Evolutionary conservation across 306 rosid species (phyloP).

Genomic region (Crotalaria pallida): DNA sequence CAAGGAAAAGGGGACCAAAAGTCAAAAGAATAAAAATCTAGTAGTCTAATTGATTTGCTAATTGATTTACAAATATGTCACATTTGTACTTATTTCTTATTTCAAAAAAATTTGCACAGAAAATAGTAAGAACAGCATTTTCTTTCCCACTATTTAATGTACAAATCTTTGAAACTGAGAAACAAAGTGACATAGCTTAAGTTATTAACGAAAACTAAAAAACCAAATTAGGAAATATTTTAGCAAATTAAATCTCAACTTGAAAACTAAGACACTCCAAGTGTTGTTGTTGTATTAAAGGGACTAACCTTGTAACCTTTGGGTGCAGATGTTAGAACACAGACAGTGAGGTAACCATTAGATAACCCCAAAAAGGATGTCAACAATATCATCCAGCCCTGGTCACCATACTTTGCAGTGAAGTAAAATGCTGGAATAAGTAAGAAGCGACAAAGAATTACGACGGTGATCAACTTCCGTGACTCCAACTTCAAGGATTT

Average conservation of each 20-base stretch:
- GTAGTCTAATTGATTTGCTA: too few relatives aligned
- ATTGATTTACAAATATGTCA: too few relatives aligned
- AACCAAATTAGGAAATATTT: too few relatives aligned
- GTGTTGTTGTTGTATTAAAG: neutral
- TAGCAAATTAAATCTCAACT: too few relatives aligned
- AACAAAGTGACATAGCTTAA: too few relatives aligned
- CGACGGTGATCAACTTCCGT: constrained; percentile 40
- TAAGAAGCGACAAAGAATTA: constrained; percentile 55
- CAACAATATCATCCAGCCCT: constrained; percentile 87
- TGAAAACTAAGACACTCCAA: neutral
- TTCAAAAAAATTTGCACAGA: too few relatives aligned
- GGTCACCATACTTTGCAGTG: constrained; percentile 76
- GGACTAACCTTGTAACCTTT: constrained; percentile 85
- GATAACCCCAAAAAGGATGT: constrained; percentile 77
- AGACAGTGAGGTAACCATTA: constrained; percentile 87
- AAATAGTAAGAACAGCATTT: too few relatives aligned
- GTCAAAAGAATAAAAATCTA: neutral
- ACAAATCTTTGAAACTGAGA: too few relatives aligned
- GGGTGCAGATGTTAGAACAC: constrained; percentile 86
- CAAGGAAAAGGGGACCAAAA: neutral
- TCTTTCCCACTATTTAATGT: too few relatives aligned
- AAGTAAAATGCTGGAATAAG: constrained; percentile 83
- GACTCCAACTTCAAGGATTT: constrained; percentile 55
- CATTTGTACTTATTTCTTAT: too few relatives aligned
- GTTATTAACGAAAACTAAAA: too few relatives aligned